Evolutionary conservation across 352 stramenopile species (phyloP), one percentile per base, ranked within the genome.

Genomic region (Detonula confervacea): DNA sequence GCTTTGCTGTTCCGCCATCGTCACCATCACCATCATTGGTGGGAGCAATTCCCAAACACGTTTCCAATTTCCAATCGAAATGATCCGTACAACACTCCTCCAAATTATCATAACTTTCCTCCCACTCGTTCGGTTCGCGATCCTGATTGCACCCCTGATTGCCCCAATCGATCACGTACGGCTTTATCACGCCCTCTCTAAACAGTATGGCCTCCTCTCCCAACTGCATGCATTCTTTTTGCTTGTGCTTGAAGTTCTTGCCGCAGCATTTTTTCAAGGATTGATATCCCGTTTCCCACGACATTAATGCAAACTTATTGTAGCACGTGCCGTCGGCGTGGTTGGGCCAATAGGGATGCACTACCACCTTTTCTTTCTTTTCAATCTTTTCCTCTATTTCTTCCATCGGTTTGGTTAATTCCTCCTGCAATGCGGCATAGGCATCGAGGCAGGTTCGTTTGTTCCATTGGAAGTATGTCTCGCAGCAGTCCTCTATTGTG

Each of bases 261-360:
- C 24, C 57, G 51, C 67, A 76, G 55, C 67, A 76, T 55, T 59
- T 47, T 29, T 76, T 67, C 1, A 76, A 22, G 20, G 24, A 52
- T 11, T 22, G 20, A 29, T 76, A 76, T 2, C 22, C 20, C 2
- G 25, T 62, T 8, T 39, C 16, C 37, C 54, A 59, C 14, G 35
- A 18, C n/a, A 12, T 16, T 24, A 57, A 11, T 3, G 39, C 24
- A 12, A 8, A 3, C 14, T 57, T n/a, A 29, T 76, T 68, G 56
- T 67, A 61, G 24, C 67, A 76, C 0, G 67, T 76, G 12, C 55
- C 24, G 8, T 20, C 54, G 2, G 30, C 27, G n/a, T 62, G 20
- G 20, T 66, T 33, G 2, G 66, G 51, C 6, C 66, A 39, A 18
- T 57, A 75, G 20, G 22, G 37, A 37, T 75, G 37, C 5, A 47